phyloP scores from a whole-genome alignment of 768 basidiomycete species.

The Gymnopilus junonius region DNA sequence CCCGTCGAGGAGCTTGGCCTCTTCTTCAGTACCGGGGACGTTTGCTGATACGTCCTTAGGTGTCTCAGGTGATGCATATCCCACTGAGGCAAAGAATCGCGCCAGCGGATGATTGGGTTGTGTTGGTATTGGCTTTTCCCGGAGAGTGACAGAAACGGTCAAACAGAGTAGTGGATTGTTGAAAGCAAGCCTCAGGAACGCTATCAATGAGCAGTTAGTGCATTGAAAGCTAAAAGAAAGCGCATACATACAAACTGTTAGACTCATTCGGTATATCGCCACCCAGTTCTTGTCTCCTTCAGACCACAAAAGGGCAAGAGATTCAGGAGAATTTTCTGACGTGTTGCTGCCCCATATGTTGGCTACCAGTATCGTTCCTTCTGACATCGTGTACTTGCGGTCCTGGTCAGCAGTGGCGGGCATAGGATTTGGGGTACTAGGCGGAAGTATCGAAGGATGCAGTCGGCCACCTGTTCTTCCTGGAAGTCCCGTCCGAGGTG shows the following conservation, averaged over 20 bases:
- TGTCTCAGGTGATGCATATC: slow-evolving; percentile 37
- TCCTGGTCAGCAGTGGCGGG: slow-evolving; percentile 77
- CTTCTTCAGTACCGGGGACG: slow-evolving; percentile 48
- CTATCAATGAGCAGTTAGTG: slow-evolving; percentile 40
- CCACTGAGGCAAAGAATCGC: slow-evolving; percentile 40
- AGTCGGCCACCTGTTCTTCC: slow-evolving; percentile 36
- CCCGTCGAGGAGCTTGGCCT: slow-evolving; percentile 46
- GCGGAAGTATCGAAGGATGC: slow-evolving; percentile 77
- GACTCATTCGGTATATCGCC: slow-evolving; percentile 76
- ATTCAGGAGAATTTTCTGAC: slow-evolving; percentile 50
- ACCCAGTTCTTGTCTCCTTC: slow-evolving; percentile 66
- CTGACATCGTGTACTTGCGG: slow-evolving; percentile 74
- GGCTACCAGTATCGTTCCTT: slow-evolving; percentile 75
- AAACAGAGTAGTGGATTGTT: slow-evolving; percentile 80
- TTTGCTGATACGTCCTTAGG: slow-evolving; percentile 30
- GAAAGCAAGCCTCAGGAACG: slow-evolving; percentile 72
- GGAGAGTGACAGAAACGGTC: slow-evolving; percentile 85
- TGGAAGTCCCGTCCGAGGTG: slow-evolving; percentile 60
- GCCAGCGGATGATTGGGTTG: slow-evolving; percentile 49
- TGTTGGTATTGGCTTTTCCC: slow-evolving; percentile 68
- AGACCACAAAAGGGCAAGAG: slow-evolving; percentile 71
- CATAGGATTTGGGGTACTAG: slow-evolving; percentile 83
- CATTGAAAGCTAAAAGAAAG: background rate
- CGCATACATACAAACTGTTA: slow-evolving; percentile 74
- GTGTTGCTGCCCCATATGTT: slow-evolving; percentile 75